Evolutionary conservation across 805 yeast genomes (phyloP).

Genomic region (Starmerella apis): DNA sequence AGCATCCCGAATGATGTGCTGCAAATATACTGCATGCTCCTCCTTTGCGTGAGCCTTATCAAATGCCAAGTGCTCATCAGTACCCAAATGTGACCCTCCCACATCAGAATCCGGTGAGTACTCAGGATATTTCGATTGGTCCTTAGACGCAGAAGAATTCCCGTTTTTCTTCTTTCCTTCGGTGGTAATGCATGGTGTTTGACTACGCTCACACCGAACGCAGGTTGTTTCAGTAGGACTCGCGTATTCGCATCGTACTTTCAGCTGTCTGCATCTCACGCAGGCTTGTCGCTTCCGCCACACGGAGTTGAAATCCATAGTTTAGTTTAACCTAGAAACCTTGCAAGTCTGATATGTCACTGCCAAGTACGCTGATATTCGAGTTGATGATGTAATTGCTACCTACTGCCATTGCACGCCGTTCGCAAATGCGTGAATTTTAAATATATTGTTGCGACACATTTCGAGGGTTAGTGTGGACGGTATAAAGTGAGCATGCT

Average conservation of each 20-base stretch:
- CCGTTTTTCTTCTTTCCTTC: conserved; percentile 8
- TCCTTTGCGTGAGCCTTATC: conserved; percentile 7
- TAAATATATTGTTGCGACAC: no score
- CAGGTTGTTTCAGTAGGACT: conserved; percentile 24
- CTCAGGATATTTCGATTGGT: not conserved
- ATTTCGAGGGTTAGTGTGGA: no score
- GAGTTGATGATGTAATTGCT: conserved; percentile 1
- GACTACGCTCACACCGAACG: conserved; percentile 23
- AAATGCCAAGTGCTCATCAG: not conserved
- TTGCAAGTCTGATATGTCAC: not conserved
- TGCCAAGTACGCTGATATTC: not conserved
- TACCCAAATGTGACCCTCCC: not conserved
- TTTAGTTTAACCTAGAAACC: not conserved
- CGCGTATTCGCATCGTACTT: conserved; percentile 28
- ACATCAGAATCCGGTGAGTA: not conserved
- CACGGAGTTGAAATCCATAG: conserved; percentile 17
- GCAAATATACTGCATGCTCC: conserved; percentile 22
- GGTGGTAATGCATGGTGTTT: conserved; percentile 20
- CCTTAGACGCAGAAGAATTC: conserved; percentile 1
- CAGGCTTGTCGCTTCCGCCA: conserved; percentile 29
- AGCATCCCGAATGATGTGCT: conserved; percentile 21
- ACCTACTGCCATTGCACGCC: not conserved
- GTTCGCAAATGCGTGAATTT: not conserved
- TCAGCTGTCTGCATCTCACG: conserved; percentile 27
- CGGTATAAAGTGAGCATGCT: no score